Base-by-base conservation (phyloP, 768 basidiomycete genomes). In the Podaxis carcinomalis region DNA sequence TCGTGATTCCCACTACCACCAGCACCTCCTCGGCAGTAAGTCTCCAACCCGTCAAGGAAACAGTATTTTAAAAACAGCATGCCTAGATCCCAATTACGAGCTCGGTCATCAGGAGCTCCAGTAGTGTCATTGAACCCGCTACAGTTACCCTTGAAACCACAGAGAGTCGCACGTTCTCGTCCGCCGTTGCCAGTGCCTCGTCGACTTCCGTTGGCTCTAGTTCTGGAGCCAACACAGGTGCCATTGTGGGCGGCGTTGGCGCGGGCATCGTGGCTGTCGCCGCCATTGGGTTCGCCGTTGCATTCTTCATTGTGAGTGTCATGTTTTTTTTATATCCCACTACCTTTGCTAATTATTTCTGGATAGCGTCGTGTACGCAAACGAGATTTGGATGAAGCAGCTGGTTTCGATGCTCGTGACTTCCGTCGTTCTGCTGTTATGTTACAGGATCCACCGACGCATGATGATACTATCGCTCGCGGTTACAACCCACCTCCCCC, bases 371-470 rank as follows among this genome's bases (percentile, higher is more conserved):
- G 79, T 40, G 74, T 73, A 37, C 73, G 77, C 51, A 74, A 75
- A 64, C 75, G 73, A 19, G 71, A 76, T n/a, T 74, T 75, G 27
- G 51, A 53, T 0, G 78, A 80, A 27, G 57, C 55, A 13, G 67
- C 71, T 51, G 72, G 68, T 19, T 91, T 89, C 70, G 79, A 83
- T 63, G 72, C 85, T 1, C 70, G 74, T 47, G 80, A 80, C 9
- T 89, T 89, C 78, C 81, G 83, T 55, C 84, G 86, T 56, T 90
- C 89, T 13, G 83, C 81, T n/a, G 68, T 85, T 14, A 70, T 89
- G 23, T 73, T 85, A 23, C 75, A 83, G 51, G 87, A 88, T 64
- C 78, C 81, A n/a, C 75, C 73, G 27, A 74, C 74, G 4, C 75
- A 75, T 49, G 73, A 76, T 49, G 77, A 77, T 59, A 74, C 70